Base-by-base conservation (phyloP, 805 yeast genomes). In the Naumovozyma castellii region DNA sequence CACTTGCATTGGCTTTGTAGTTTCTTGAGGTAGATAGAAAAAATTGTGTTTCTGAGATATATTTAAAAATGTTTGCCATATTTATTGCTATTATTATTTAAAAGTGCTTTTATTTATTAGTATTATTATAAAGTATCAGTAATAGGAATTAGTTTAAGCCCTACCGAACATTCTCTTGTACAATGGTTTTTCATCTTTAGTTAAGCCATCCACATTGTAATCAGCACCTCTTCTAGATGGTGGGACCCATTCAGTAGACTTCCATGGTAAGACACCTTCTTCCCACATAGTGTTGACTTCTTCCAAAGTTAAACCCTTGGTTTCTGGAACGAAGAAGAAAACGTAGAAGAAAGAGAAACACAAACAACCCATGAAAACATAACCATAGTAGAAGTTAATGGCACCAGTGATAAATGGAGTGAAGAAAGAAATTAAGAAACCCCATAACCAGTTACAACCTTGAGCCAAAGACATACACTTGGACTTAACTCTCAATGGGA, bases 271-370 rank as follows among this genome's bases (percentile, higher is more conserved):
- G 37, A 59, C 61, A 43, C 58, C 62, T 31, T 61, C 55, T 22
- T 68, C 56, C 49, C 62, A 69, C 65, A 77, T 62, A 53, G 72
- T 78, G 58, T 82, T 86, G 45, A 83, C 83, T 61, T 83, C 84
- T 64, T 83, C 92, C 59, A 84, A 72, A 33, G 81, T 71, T 54
- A 82, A 72, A 43, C 90, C 92, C 66, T 75, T 76, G 40, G 94
- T 84, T 62, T 81, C 87, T 51, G 76, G 76, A 45, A 84, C 75
- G 50, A 69, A 71, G 68, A 83, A 75, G 68, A 70, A 75, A 39
- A 82, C 81, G 59, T 78, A 84, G 59, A 78, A 65, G 53, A 79
- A 49, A n/a, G 71, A 57, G 43, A 63, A 71, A 15, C 73, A 57
- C 61, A 75, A 61, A 56, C 80, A 75, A 1, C 80, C 81, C 45